A percentile compares a stretch with the other conserved stretches of the same genome.
phyloP scores from a whole-genome alignment of 1,284 basidiomycete genomes.

The Jaminaea rosea region DNA sequence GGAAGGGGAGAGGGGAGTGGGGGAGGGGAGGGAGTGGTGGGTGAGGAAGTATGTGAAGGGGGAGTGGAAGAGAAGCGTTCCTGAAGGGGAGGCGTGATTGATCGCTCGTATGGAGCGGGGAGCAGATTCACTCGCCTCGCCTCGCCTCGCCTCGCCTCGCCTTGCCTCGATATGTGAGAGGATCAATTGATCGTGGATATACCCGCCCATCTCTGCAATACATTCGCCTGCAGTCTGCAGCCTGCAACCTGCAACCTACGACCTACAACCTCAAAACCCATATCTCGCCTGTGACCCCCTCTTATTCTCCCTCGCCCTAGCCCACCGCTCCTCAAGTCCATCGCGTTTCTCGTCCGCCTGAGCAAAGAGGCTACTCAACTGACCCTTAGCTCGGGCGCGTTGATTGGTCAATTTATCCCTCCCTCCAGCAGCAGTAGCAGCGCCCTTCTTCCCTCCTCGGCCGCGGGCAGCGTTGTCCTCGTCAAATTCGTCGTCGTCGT shows the following conservation, averaged over 20 bases:
- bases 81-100: no score
- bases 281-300: constrained; percentile 15
- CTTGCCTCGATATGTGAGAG: no score
- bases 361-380: constrained; percentile 33
- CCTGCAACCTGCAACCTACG: no score
- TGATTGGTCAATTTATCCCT: constrained; percentile 19
- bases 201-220: no score
- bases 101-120: no score
- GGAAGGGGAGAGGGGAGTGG: constrained; percentile 21
- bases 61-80: no score
- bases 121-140: no score
- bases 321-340: constrained; percentile 35
- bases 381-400: constrained; percentile 29
- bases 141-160: no score
- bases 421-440: neutral
- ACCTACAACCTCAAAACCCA: constrained; percentile 22
- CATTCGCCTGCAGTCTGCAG: no score
- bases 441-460: constrained; percentile 15
- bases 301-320: constrained; percentile 15
- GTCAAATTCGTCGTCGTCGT: constrained; percentile 7
- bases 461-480: constrained; percentile 10
- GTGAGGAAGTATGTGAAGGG: no score
- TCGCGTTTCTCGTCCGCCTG: constrained; percentile 30
- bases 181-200: no score
- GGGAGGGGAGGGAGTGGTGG: no score